A percentile compares a stretch with the other conserved stretches of the same genome.
Conservation (phyloP, 75 land plant genomes). For the Picea sitchensis region DNA sequence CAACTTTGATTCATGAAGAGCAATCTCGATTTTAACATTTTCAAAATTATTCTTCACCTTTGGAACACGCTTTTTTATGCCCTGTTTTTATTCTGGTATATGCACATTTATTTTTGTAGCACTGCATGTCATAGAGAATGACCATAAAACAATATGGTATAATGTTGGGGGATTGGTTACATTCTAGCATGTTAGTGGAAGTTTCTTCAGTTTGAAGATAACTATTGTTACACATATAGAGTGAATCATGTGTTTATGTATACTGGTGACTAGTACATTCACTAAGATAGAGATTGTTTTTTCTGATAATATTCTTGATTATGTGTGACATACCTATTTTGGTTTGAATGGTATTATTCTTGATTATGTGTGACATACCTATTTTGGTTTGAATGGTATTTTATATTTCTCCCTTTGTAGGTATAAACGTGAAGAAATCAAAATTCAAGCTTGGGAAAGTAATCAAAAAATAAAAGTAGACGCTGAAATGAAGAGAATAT, state of each 20-base stretch:
- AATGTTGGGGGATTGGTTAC: background rate
- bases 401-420: slow-evolving; percentile 13
- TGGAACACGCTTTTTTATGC: background rate
- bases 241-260: background rate
- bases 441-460: slow-evolving; percentile 85
- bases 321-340: too few species aligned
- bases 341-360: too few species aligned
- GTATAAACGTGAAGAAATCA: slow-evolving; percentile 89
- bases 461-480: slow-evolving; percentile 80
- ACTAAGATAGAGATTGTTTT: background rate
- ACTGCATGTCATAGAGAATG: background rate
- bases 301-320: background rate
- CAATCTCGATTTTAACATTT: background rate
- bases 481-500: slow-evolving; percentile 66
- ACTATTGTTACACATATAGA: background rate
- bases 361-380: too few species aligned
- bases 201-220: background rate
- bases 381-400: background rate
- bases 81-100: background rate
- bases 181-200: background rate
- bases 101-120: background rate
- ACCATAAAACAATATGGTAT: background rate
- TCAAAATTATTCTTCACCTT: background rate
- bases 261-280: background rate
- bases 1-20: background rate